Base-by-base conservation (phyloP, 768 basidiomycete species). In the Termitomyces sp. region DNA sequence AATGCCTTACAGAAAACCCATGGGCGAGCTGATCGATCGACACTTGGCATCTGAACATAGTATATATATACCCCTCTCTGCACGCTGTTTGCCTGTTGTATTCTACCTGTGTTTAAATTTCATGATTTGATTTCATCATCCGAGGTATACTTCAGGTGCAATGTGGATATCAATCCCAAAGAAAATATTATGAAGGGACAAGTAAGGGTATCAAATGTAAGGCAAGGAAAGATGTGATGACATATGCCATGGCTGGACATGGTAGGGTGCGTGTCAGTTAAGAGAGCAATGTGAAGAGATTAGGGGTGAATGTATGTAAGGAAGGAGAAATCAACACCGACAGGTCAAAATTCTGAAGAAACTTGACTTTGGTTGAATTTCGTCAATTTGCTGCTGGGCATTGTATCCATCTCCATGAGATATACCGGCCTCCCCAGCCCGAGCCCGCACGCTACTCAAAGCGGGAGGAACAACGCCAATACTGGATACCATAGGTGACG, bases 401-500 rank as follows among this genome's bases (percentile, higher is more conserved):
- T 82, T 69, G 59, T 76, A 86, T 61, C 76, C 82, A 54, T 74
- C 85, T 60, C 75, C 82, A 65, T 83, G 82, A 53, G 84, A 80
- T 58, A 80, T 78, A 44, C 89, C 87, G 19, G 81, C 74, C 68
- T 88, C 85, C 37, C 85, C 89, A 53, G 76, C 87, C 63, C 78
- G 75, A 55, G 86, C 89, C 51, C 88, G 84, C 56, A 87, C 81
- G 63, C 82, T 81, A 70, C 84, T 89, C 60, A 91, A 70, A 33
- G 87, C 87, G 28, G 86, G 87, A 53, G 85, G 85, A 31, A 79
- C 87, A 40, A 83, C 84, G 42, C 80, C 81, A 46, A 83, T 78
- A 51, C 77, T 84, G 28, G 87, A 80, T 54, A 90, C 81, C 90
- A 93, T 93, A 17, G 89, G 90, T 41, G 90, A 91, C 30, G 82